Percentiles rank a stretch among this genome's conserved stretches.
Conservation (phyloP, 148 eudicot genomes). For the Silene latifolia region DNA sequence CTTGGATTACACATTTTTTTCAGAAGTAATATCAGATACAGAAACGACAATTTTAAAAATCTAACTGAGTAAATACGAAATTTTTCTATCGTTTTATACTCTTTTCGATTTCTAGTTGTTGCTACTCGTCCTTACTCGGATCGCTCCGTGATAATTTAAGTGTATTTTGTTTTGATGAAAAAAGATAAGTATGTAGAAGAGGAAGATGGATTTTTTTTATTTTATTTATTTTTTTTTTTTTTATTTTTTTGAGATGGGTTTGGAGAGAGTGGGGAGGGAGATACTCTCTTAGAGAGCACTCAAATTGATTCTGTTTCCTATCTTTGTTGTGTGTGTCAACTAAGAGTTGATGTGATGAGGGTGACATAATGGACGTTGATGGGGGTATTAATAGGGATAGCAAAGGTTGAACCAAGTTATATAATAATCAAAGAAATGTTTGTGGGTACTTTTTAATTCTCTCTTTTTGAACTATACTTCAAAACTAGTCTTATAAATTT, state of each 20-base stretch:
- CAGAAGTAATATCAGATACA: not conserved
- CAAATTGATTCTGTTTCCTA: not conserved
- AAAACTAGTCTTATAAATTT: too few species aligned
- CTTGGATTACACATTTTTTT: conserved; percentile 26
- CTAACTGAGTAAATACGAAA: not conserved
- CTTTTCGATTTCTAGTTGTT: not conserved
- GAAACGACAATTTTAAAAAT: not conserved
- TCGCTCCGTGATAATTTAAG: not conserved
- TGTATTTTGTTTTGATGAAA: too few species aligned
- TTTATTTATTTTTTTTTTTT: too few species aligned
- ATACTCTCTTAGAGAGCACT: conserved; percentile 14
- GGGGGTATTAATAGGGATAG: conserved; percentile 25
- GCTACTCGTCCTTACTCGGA: not conserved
- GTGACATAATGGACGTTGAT: conserved; percentile 17
- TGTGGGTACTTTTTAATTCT: not conserved
- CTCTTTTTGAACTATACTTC: not conserved
- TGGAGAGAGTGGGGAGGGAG: not conserved
- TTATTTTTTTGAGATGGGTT: not conserved
- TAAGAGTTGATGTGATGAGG: conserved; percentile 12
- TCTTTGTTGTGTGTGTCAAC: conserved; percentile 10
- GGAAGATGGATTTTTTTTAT: too few species aligned
- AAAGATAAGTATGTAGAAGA: too few species aligned
- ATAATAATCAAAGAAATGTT: not conserved
- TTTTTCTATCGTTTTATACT: not conserved
- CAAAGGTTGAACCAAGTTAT: not conserved